Percentiles rank a stretch among this genome's conserved stretches.
These are phyloP conservation scores for Hibiscus mutabilis DNA, from an alignment of 345 rosid genomes.

Conservation along the genomic window DNA sequence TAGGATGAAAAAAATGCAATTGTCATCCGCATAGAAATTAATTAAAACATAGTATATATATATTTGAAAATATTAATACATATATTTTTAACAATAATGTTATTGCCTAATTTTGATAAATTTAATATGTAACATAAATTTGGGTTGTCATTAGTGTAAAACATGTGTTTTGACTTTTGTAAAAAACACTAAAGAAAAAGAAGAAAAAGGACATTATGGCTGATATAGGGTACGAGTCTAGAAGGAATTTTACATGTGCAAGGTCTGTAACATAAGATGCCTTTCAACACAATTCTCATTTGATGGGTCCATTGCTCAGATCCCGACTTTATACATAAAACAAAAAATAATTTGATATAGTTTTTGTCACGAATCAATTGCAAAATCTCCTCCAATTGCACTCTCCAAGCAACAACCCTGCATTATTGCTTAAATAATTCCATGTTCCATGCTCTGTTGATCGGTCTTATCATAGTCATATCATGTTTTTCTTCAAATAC, in stretches of 20 bases:
- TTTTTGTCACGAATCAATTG: not conserved
- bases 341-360: slow-evolving; percentile 4
- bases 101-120: not conserved
- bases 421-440: slow-evolving; percentile 14
- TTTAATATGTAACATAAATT: not conserved
- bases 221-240: not conserved
- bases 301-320: slow-evolving; percentile 3
- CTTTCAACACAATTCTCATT: not conserved
- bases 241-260: not conserved
- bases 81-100: too few relatives aligned
- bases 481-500: not conserved
- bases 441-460: slow-evolving; percentile 3
- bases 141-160: not conserved
- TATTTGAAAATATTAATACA: too few relatives aligned
- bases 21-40: not conserved
- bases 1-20: not conserved
- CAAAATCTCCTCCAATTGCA: not conserved
- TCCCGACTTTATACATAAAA: slow-evolving; percentile 8
- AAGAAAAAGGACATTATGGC: not conserved
- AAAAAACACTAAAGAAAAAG: not conserved
- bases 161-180: not conserved
- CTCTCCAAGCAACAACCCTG: not conserved
- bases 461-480: slow-evolving; percentile 4
- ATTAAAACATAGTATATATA: too few relatives aligned
- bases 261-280: slow-evolving; percentile 5